These are phyloP conservation scores for Allium cepa DNA, from an alignment of 106 monocot species.

Conservation along the genomic window DNA sequence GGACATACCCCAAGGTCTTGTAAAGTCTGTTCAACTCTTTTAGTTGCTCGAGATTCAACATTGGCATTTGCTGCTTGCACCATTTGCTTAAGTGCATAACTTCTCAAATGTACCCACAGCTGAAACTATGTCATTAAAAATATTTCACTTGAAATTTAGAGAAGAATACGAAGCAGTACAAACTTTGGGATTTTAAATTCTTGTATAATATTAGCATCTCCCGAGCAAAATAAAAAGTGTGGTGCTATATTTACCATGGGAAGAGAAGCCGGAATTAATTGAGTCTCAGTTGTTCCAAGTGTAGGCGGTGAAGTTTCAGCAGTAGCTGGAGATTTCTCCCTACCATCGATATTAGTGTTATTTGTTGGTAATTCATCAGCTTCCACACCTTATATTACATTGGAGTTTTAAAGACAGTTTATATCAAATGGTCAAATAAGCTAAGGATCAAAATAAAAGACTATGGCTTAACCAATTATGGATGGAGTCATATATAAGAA, in stretches of 20 bases:
- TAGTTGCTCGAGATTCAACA: slow-evolving; percentile 74
- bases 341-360: slow-evolving; percentile 26
- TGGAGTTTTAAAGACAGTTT: no score
- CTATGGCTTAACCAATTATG: no score
- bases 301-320: slow-evolving; percentile 51
- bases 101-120: slow-evolving; percentile 79
- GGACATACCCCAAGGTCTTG: slow-evolving; percentile 86
- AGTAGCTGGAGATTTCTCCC: slow-evolving; percentile 34
- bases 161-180: no score
- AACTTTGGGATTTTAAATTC: no score
- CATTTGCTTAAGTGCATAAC: slow-evolving; percentile 82
- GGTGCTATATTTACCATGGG: no score
- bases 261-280: slow-evolving; percentile 57
- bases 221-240: no score
- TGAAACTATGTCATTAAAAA: no score
- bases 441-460: no score
- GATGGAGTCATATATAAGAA: no score
- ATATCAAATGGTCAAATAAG: no score
- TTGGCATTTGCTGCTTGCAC: slow-evolving; percentile 73
- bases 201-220: no score
- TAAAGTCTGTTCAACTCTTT: slow-evolving; percentile 89
- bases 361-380: slow-evolving; percentile 39
- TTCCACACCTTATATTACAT: slow-evolving; percentile 47
- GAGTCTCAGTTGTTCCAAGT: slow-evolving; percentile 20
- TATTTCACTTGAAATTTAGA: no score